Conservation (phyloP, 768 basidiomycete species). For the Pulveroboletus sp. region DNA sequence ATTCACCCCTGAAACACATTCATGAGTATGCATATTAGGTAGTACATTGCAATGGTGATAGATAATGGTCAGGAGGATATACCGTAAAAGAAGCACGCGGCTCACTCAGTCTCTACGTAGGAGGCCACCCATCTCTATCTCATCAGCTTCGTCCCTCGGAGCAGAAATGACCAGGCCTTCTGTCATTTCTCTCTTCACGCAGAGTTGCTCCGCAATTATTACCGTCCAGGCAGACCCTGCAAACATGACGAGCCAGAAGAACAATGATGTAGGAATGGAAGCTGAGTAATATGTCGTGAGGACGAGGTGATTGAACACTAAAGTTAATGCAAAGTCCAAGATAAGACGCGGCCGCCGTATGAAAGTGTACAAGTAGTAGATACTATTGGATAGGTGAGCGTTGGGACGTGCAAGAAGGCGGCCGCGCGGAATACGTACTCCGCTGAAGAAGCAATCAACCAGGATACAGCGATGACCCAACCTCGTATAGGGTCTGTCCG, state of each 20-base stretch:
- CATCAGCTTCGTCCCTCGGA: constrained; percentile 44
- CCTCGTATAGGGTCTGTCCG: constrained; percentile 76
- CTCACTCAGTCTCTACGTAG: constrained; percentile 61
- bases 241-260: constrained; percentile 87
- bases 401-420: constrained; percentile 4
- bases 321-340: constrained; percentile 90
- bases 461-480: constrained; percentile 88
- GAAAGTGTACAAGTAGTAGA: constrained; percentile 83
- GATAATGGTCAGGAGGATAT: constrained; percentile 2
- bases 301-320: constrained; percentile 89
- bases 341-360: constrained; percentile 91
- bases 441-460: constrained; percentile 77
- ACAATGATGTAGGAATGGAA: constrained; percentile 77
- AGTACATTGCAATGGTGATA: constrained; percentile 21
- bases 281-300: constrained; percentile 82
- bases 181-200: constrained; percentile 85
- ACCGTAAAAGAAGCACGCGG: constrained; percentile 21
- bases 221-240: constrained; percentile 71
- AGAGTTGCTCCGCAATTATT: constrained; percentile 85
- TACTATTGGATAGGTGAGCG: constrained; percentile 31
- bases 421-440: constrained; percentile 63
- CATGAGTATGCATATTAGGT: constrained; percentile 13
- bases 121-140: constrained; percentile 52
- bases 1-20: constrained; percentile 12
- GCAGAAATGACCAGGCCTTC: constrained; percentile 67